A percentile compares a stretch with the other conserved stretches of the same genome.
Conservation (phyloP, 257 asterid species). For the Thymus mandschuricus region DNA sequence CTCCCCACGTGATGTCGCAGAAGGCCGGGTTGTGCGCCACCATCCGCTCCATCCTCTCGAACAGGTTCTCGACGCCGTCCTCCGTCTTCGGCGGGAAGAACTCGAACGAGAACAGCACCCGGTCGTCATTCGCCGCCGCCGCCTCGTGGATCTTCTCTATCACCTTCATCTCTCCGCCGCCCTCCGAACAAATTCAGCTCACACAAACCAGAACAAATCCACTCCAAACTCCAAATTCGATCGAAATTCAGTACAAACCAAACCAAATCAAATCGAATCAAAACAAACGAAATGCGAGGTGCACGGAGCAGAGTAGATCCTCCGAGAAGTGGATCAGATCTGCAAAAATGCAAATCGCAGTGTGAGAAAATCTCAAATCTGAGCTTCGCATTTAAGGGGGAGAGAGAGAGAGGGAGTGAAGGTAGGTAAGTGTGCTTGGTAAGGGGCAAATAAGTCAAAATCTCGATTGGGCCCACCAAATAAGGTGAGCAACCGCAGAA, state of each 20-base stretch:
- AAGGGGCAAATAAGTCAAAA: constrained; percentile 33
- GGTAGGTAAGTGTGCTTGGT: constrained; percentile 31
- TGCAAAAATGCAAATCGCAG: constrained; percentile 4
- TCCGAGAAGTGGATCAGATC: constrained; percentile 28
- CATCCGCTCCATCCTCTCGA: constrained; percentile 97
- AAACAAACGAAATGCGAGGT: constrained; percentile 30
- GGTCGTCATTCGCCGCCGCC: constrained; percentile 49
- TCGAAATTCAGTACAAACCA: background rate
- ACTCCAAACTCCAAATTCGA: background rate
- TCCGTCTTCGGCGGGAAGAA: constrained; percentile 98
- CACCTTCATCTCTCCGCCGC: constrained; percentile 73
- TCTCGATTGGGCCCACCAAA: background rate
- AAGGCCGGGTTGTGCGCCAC: constrained; percentile 87
- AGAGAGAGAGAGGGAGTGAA: background rate
- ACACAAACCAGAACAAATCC: constrained; percentile 17
- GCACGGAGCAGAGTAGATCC: constrained; percentile 23
- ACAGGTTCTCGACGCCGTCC: constrained; percentile 95
- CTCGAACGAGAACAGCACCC: constrained; percentile 87
- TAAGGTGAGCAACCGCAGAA: background rate
- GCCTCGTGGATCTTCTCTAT: constrained; percentile 84
- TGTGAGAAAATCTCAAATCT: background rate
- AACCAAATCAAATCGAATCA: background rate
- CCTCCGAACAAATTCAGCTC: background rate
- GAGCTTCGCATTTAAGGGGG: constrained; percentile 11
- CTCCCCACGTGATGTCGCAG: constrained; percentile 99